Evolutionary conservation across 192 early-diverging fungal species (phyloP).

Genomic region (Backusella circina): DNA sequence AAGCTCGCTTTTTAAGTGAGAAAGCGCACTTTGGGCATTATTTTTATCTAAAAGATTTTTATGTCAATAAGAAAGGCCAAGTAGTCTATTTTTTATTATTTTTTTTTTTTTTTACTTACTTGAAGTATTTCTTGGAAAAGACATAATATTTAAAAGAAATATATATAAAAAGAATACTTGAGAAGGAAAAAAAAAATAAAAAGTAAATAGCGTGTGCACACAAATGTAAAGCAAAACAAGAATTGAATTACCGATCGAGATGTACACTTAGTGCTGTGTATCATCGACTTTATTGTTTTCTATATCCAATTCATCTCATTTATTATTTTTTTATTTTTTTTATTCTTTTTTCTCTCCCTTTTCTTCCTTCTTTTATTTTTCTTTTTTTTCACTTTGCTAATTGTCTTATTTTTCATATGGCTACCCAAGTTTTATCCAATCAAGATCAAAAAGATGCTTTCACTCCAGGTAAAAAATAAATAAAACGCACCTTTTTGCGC

Average conservation of each 20-base stretch:
- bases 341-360: background rate
- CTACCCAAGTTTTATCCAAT: background rate
- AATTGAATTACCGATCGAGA: background rate
- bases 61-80: too few relatives aligned
- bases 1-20: background rate
- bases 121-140: background rate
- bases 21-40: background rate
- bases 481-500: background rate
- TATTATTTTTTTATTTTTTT: background rate
- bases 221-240: background rate
- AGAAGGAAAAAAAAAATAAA: background rate
- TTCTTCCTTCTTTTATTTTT: background rate
- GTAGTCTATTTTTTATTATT: too few relatives aligned
- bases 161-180: background rate
- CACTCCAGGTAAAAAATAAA: background rate
- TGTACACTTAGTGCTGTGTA: background rate
- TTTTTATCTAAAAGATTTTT: too few relatives aligned
- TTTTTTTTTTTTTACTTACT: background rate
- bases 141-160: background rate
- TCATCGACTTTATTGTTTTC: background rate
- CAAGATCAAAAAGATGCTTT: background rate
- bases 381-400: background rate
- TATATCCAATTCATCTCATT: too few relatives aligned
- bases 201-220: background rate
- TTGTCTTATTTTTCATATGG: background rate